Evolutionary conservation across 129 eudicot species (phyloP).

Genomic region (Pulicaria dysenterica): DNA sequence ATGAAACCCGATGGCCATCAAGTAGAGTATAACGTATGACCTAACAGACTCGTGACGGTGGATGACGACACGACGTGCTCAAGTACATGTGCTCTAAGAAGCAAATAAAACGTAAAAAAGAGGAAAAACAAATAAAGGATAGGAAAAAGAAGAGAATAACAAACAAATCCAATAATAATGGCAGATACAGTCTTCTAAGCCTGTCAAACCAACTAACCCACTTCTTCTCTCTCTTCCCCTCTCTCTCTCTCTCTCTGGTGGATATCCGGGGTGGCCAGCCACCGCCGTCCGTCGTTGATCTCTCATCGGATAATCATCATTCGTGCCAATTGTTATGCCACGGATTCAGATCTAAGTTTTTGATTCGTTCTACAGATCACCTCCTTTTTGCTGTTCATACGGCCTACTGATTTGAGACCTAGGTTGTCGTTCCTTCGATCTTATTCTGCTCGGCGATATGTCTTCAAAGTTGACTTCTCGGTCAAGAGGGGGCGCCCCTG

Average conservation of each 20-base stretch:
- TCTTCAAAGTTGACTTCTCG: conserved; percentile 69
- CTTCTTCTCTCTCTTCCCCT: conserved; percentile 17
- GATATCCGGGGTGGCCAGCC: conserved; percentile 26
- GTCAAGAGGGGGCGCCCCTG: conserved; percentile 65
- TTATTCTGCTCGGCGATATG: conserved; percentile 33
- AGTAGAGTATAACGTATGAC: too few relatives aligned
- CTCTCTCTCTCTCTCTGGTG: conserved; percentile 5
- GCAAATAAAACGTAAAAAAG: not conserved
- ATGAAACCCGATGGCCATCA: too few relatives aligned
- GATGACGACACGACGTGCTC: too few relatives aligned
- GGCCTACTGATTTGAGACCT: conserved; percentile 32
- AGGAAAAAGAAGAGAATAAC: not conserved
- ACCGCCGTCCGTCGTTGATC: conserved; percentile 28
- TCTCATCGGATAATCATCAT: not conserved
- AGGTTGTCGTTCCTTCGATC: conserved; percentile 28
- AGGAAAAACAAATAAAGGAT: not conserved
- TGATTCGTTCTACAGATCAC: conserved; percentile 17
- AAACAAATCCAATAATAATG: conserved; percentile 1
- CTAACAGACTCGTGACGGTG: too few relatives aligned
- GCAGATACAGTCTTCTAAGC: conserved; percentile 27
- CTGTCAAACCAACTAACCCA: conserved; percentile 45
- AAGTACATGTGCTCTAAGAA: too few relatives aligned
- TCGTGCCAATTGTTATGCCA: conserved; percentile 6
- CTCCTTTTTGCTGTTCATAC: not conserved
- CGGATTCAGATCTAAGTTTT: conserved; percentile 37